Base-by-base conservation (phyloP, 257 asterid species). In the Euphrasia confusa region DNA sequence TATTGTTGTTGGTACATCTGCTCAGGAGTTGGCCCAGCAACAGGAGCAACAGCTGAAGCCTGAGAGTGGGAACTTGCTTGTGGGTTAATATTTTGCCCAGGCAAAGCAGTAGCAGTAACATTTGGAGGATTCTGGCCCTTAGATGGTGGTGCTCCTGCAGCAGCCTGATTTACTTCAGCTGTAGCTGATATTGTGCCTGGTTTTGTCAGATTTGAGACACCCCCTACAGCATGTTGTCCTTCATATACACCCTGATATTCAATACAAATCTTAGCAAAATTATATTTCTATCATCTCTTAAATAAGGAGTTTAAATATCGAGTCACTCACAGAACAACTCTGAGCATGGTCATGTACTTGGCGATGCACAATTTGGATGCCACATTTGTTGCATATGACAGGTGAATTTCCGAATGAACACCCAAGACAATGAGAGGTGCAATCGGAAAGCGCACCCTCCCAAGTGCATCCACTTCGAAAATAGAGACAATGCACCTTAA, bases 311-410 rank as follows among this genome's bases (percentile, higher is more conserved):
- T 45, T 52, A 67, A 44, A 54, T 54, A 58, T 45, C 40, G 26
- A 72, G 27, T 45, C 63, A 75, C 99, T 81, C 80, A 92, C 99
- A 10, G 91, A 80, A 69, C 99, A 92, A 72, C 64, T 81, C 75
- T 77, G 88, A 9, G 96, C 99, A 66, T 89, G 99, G n/a, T 92
- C 97, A n/a, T 86, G 90, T 10, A 89, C 96, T 83, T 89, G 91
- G 44, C 95, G 95, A 79, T 89, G 96, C 74, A 84, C 84, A 74
- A 89, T 83, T 76, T 86, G 95, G 68, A 87, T 57, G 2, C 95
- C 94, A 65, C 99, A 92, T 73, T 86, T 72, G 75, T 89, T 83
- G 82, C 99, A 92, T 71, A 92, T 75, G 45, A 92, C 97, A 2
- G 96, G 91, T 24, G 96, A 84, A 62, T 80, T 79, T 39, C 97